These are phyloP conservation scores for Linderina pennispora DNA, from an alignment of 192 early-diverging fungal genomes.

Conservation along the genomic window DNA sequence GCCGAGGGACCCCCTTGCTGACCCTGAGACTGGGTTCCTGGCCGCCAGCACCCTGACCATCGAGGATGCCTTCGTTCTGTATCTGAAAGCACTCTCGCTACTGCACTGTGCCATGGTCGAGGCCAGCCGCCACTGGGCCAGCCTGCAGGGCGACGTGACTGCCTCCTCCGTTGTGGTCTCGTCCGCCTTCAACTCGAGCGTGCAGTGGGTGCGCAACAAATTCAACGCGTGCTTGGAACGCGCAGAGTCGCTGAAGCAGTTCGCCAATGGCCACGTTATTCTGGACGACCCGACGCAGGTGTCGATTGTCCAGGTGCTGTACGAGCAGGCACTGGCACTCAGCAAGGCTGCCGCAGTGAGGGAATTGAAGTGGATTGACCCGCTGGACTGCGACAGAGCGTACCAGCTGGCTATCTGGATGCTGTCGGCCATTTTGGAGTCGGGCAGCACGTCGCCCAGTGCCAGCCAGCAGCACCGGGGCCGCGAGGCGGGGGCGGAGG, in stretches of 20 bases:
- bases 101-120: conserved; percentile 57
- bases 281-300: conserved; percentile 41
- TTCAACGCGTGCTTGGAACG: conserved; percentile 89
- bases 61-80: conserved; percentile 68
- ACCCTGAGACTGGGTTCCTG: conserved; percentile 24
- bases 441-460: neutral
- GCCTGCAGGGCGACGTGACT: conserved; percentile 6
- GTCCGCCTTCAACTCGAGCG: conserved; percentile 51
- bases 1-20: conserved; percentile 10
- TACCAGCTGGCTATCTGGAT: conserved; percentile 74
- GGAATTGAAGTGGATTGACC: conserved; percentile 58
- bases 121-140: conserved; percentile 37
- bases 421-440: conserved; percentile 64
- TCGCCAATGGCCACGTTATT: conserved; percentile 50
- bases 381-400: conserved; percentile 61
- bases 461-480: neutral
- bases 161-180: conserved; percentile 19
- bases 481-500: neutral
- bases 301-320: conserved; percentile 63
- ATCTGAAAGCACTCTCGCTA: conserved; percentile 60
- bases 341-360: conserved; percentile 53
- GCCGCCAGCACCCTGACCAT: conserved; percentile 30
- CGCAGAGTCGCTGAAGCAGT: conserved; percentile 61
- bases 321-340: conserved; percentile 66
- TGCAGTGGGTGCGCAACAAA: conserved; percentile 85